phyloP scores from a whole-genome alignment of 495 filamentous ascomycete species.

The Tuber microsphaerosporum region DNA sequence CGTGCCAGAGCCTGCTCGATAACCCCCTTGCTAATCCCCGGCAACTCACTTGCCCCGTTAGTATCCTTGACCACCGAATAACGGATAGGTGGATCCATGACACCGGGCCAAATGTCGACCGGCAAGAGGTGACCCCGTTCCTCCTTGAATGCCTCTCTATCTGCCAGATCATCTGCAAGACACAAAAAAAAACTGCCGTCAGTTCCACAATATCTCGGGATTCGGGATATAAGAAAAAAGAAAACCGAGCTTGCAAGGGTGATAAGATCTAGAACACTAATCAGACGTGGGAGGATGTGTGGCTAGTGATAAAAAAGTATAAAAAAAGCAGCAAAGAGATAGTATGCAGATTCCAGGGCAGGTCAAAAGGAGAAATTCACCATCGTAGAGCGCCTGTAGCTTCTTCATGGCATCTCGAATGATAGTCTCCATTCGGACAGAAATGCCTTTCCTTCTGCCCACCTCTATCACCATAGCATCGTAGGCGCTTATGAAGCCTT shows the following conservation, averaged over 20 bases:
- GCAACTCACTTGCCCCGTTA: constrained; percentile 47
- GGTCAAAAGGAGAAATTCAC: constrained; percentile 24
- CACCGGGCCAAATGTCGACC: constrained; percentile 78
- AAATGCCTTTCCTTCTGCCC: constrained; percentile 60
- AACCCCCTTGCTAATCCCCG: constrained; percentile 51
- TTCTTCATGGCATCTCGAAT: constrained; percentile 67
- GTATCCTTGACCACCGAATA: constrained; percentile 48
- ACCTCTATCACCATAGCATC: constrained; percentile 77
- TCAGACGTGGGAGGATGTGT: not conserved
- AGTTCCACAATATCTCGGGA: not conserved
- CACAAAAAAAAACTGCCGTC: not conserved
- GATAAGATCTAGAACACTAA: not conserved
- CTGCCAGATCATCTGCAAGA: constrained; percentile 54
- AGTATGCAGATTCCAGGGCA: not conserved
- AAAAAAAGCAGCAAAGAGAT: not conserved
- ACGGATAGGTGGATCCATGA: constrained; percentile 54
- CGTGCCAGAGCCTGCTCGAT: constrained; percentile 51
- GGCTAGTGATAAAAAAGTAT: not conserved
- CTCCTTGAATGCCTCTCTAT: constrained; percentile 68
- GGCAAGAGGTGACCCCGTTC: constrained; percentile 83
- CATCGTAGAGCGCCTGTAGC: constrained; percentile 66
- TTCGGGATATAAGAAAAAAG: not conserved
- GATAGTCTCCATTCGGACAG: constrained; percentile 65
- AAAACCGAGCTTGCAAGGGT: not conserved
- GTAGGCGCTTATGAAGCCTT: constrained; percentile 75